Base-by-base conservation (phyloP, 352 stramenopile species). In the Phytopythium montanum region DNA sequence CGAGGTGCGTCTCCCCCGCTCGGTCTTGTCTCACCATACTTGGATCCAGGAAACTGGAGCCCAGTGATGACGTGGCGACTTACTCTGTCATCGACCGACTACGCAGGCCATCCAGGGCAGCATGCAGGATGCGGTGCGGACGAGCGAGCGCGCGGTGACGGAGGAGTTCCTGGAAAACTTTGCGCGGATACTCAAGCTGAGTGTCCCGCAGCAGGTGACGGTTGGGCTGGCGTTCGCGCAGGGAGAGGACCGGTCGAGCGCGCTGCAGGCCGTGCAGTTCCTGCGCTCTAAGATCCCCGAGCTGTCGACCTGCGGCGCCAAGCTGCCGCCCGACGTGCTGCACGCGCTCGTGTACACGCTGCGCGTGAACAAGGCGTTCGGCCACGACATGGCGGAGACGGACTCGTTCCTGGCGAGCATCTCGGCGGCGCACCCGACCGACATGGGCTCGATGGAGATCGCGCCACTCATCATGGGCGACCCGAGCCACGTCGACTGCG, bases 321-420 rank as follows among this genome's bases (percentile, higher is more conserved):
- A 95, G 59, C 64, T 95, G n/a, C 84, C 86, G 48, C 79, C 82
- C 13, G 86, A 95, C 56, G 81, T 96, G 61, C 74, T 95, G 8
- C 82, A 94, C 63, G 75, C 81, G 46, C 76, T 94, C 31, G 81
- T 93, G 60, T 95, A 92, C 63, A 76, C 88, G 60, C 70, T 94
- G 21, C 85, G 81, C 25, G 87, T 87, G 66, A 81, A 95, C 62
- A 84, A 89, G 26, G 81, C 82, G 38, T 95, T 95, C 52, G 79
- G 77, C 39, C 59, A 54, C 13, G 74, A 93, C 42, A 63, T 94
- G 25, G 82, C 72, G 2, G 84, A 95, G 68, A 93, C 86, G 6
- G 86, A 95, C 64, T 90, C 81, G 60, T 91, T 94, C 58, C 70
- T 95, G 45, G 86, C 86, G 29, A 94, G 84, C 54, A 94, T 95